These are phyloP conservation scores for Heterobasidion annosum DNA, from an alignment of 1,284 basidiomycete species.

Conservation along the genomic window DNA sequence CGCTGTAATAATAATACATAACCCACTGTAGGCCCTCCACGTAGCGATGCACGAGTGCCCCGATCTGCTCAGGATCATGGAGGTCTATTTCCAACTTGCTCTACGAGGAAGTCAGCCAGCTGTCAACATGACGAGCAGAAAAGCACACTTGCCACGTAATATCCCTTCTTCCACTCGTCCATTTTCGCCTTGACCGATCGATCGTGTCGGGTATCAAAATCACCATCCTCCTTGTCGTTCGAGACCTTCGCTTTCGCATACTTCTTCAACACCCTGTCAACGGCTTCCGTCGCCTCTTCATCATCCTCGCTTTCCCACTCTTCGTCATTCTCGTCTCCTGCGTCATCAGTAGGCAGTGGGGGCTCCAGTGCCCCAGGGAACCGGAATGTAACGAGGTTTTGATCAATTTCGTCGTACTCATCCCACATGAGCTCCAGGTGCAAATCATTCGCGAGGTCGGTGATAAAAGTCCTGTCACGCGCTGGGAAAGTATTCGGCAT, in stretches of 20 bases:
- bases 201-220: constrained; percentile 74
- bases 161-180: constrained; percentile 85
- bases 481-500: constrained; percentile 75
- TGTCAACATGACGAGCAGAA: neutral
- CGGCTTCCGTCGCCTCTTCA: constrained; percentile 47
- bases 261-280: constrained; percentile 80
- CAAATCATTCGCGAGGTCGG: constrained; percentile 64
- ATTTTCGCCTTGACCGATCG: constrained; percentile 74
- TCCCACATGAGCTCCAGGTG: constrained; percentile 80
- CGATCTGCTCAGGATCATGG: constrained; percentile 58
- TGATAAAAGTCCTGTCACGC: constrained; percentile 72
- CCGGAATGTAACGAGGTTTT: constrained; percentile 60
- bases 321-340: constrained; percentile 22
- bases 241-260: constrained; percentile 80
- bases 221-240: constrained; percentile 58
- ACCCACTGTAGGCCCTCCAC: constrained; percentile 98
- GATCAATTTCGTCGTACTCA: constrained; percentile 79
- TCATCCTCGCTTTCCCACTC: constrained; percentile 39
- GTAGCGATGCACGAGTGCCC: constrained; percentile 70
- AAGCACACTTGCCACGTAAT: constrained; percentile 67
- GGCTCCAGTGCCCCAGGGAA: constrained; percentile 45
- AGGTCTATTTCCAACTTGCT: constrained; percentile 80
- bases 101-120: constrained; percentile 24
- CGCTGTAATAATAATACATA: constrained; percentile 97
- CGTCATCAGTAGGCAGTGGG: constrained; percentile 27